Percentiles rank a stretch among this genome's conserved stretches.
These are phyloP conservation scores for Boletus vermiculosoides DNA, from an alignment of 768 basidiomycete genomes.

Conservation along the genomic window DNA sequence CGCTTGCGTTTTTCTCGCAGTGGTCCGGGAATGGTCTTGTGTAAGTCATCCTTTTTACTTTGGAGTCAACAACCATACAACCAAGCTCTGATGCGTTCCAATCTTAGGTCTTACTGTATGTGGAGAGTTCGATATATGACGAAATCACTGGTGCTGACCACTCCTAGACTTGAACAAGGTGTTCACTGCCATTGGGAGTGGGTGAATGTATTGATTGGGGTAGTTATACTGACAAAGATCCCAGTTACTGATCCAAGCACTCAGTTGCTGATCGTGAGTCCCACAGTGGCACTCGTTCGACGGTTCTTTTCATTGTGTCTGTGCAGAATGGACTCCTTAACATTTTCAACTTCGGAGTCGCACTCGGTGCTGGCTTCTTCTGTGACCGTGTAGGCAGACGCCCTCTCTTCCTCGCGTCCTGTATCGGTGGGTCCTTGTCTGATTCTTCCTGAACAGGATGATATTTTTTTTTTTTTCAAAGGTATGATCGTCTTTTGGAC, in stretches of 20 bases:
- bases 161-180: conserved; percentile 50
- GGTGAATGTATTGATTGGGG: background rate
- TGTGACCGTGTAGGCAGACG: conserved; percentile 52
- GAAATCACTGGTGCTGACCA: background rate
- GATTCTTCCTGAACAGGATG: conserved; percentile 27
- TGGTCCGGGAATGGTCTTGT: conserved; percentile 29
- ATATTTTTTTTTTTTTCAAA: conserved; percentile 37
- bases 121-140: background rate
- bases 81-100: background rate
- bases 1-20: background rate
- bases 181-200: conserved; percentile 44
- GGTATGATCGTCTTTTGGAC: conserved; percentile 42
- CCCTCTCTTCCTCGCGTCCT: conserved; percentile 48
- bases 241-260: conserved; percentile 44
- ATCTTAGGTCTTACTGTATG: conserved; percentile 30
- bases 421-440: conserved; percentile 34
- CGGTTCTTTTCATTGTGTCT: background rate
- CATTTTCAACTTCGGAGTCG: conserved; percentile 55
- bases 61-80: background rate
- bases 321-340: conserved; percentile 51
- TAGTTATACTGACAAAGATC: background rate
- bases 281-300: background rate
- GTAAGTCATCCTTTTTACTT: conserved; percentile 8
- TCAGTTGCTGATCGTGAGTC: conserved; percentile 41
- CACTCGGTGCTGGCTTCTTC: conserved; percentile 47